Conservation (phyloP, 495 filamentous ascomycete species). For the Aspergillus affinis region DNA sequence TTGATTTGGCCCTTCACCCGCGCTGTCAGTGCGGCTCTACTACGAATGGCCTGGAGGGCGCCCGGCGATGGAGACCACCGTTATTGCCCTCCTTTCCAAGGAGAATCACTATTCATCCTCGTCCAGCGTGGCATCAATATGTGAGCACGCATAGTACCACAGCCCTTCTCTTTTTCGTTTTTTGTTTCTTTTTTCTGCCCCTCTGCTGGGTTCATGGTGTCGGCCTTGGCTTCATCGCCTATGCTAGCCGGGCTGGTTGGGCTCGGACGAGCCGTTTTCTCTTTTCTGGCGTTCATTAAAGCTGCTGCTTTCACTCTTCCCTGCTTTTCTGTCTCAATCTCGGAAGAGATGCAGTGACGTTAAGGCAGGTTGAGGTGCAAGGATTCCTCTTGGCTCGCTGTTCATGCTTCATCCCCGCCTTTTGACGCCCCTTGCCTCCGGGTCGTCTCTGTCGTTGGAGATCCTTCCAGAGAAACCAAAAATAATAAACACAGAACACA, state of each 20-base stretch:
- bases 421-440: neutral
- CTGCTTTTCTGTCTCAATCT: neutral
- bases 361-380: neutral
- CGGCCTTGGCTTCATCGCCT: slow-evolving; percentile 5
- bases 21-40: slow-evolving; percentile 16
- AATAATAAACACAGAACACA: neutral
- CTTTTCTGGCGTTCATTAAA: neutral
- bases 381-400: neutral
- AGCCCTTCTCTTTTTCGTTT: too few relatives aligned
- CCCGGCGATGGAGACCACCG: neutral
- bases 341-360: neutral
- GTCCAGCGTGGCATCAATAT: neutral
- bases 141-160: neutral
- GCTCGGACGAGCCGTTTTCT: slow-evolving; percentile 1
- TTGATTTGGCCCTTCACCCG: neutral
- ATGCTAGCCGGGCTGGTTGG: neutral
- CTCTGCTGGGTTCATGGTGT: neutral
- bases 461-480: neutral
- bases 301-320: neutral
- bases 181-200: neutral
- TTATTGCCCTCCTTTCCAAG: neutral
- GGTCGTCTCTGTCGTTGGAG: neutral
- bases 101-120: neutral
- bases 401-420: neutral
- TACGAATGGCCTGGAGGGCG: slow-evolving; percentile 12